Conservation (phyloP, 2,329 filamentous ascomycete species). For the Purpureocillium lavendulum region DNA sequence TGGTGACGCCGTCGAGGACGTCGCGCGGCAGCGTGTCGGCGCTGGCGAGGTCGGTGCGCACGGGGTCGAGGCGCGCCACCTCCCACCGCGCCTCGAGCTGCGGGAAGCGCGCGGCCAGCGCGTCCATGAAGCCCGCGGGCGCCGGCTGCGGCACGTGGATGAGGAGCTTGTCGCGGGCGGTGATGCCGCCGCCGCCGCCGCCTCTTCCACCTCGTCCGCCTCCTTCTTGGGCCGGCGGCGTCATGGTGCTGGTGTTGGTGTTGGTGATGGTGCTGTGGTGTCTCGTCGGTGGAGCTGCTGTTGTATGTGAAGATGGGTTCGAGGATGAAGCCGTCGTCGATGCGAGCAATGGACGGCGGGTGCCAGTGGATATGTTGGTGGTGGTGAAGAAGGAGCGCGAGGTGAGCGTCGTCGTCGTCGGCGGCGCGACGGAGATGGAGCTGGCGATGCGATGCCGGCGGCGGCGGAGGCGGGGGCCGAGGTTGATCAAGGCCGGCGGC, state of each 20-base stretch:
- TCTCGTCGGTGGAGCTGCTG: too few species aligned
- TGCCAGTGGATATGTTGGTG: too few species aligned
- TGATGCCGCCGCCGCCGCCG: conserved; percentile 13
- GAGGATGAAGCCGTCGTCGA: too few species aligned
- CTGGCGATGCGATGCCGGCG: too few species aligned
- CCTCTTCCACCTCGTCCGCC: too few species aligned
- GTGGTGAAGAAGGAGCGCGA: too few species aligned
- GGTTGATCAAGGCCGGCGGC: too few species aligned
- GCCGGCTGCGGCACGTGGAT: conserved; percentile 23
- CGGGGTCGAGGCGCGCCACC: conserved; percentile 7
- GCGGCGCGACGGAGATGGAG: too few species aligned
- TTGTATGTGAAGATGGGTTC: too few species aligned
- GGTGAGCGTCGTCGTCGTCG: too few species aligned
- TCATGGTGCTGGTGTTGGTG: neutral
- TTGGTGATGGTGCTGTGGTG: neutral
- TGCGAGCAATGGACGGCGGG: too few species aligned
- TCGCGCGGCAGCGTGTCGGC: conserved; percentile 19
- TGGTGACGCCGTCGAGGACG: conserved; percentile 30
- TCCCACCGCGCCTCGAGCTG: conserved; percentile 29
- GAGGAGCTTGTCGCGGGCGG: conserved; percentile 28
- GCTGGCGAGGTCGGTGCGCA: conserved; percentile 8
- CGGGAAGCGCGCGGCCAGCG: conserved; percentile 23
- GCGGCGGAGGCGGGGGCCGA: too few species aligned
- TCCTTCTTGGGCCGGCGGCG: neutral
- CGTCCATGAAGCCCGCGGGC: conserved; percentile 24